Evolutionary conservation across 2,329 filamentous ascomycete genomes (phyloP).

Genomic region (Alternaria panax): DNA sequence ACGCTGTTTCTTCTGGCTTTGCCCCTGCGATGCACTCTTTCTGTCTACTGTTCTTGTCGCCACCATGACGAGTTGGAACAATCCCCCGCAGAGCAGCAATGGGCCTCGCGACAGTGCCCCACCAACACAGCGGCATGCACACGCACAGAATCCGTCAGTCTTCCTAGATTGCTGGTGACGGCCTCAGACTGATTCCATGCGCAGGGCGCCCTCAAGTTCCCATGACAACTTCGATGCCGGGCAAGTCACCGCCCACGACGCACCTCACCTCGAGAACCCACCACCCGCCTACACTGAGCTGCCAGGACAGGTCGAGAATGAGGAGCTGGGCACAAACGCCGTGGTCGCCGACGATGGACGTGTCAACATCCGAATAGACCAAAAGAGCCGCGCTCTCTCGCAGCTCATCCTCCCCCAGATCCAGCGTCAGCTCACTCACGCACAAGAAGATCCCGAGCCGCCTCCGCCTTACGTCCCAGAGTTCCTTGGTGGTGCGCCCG

Average conservation of each 20-base stretch:
- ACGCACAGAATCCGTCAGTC: constrained; percentile 21
- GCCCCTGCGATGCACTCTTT: constrained; percentile 8
- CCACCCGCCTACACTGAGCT: constrained; percentile 53
- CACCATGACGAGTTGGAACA: constrained; percentile 32
- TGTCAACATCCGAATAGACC: constrained; percentile 52
- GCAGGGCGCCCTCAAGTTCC: constrained; percentile 21
- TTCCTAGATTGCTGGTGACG: background rate
- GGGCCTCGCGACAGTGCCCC: constrained; percentile 28
- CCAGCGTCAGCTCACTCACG: constrained; percentile 48
- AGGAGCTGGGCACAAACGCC: constrained; percentile 56
- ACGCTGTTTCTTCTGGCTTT: background rate
- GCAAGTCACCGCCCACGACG: constrained; percentile 25
- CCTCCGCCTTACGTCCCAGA: constrained; percentile 76
- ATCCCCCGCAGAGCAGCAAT: constrained; percentile 22
- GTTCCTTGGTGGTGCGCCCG: constrained; percentile 71
- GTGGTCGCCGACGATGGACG: constrained; percentile 49
- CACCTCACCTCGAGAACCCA: constrained; percentile 29
- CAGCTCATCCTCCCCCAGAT: constrained; percentile 50
- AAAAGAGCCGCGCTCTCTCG: constrained; percentile 47
- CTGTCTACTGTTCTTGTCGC: background rate
- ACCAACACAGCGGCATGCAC: constrained; percentile 24
- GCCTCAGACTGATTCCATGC: constrained; percentile 16
- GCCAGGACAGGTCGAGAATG: constrained; percentile 52
- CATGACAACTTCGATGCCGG: constrained; percentile 23
- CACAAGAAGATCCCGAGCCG: constrained; percentile 61